A percentile compares a stretch with the other conserved stretches of the same genome.
Evolutionary conservation across 176 grass and related monocot genomes (phyloP).

Genomic region (Cenchrus fungigraminus): DNA sequence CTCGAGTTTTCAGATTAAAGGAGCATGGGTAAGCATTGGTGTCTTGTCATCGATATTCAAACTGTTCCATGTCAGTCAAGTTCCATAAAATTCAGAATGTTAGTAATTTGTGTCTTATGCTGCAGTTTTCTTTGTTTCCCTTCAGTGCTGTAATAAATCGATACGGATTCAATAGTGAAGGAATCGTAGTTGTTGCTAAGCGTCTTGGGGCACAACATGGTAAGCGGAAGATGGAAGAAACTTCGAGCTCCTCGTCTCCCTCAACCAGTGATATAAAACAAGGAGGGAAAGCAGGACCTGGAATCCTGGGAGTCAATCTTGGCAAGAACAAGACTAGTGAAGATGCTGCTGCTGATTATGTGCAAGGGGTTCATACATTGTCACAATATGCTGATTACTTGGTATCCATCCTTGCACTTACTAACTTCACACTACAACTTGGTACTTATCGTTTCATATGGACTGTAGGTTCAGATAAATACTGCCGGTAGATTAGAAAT

Average conservation of each 20-base stretch:
- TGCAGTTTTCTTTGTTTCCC: slow-evolving; percentile 33
- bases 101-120: slow-evolving; percentile 12
- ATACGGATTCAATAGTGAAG: slow-evolving; percentile 94
- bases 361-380: slow-evolving; percentile 98
- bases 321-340: slow-evolving; percentile 98
- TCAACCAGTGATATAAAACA: slow-evolving; percentile 59
- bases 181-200: slow-evolving; percentile 92
- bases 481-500: not conserved
- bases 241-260: slow-evolving; percentile 48
- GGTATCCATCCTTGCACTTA: slow-evolving; percentile 50
- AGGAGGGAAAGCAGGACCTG: slow-evolving; percentile 96
- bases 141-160: slow-evolving; percentile 88
- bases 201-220: slow-evolving; percentile 96
- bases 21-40: slow-evolving; percentile 72
- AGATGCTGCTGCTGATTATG: slow-evolving; percentile 93
- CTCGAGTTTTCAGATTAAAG: slow-evolving; percentile 81
- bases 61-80: slow-evolving; percentile 1
- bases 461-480: slow-evolving; percentile 21
- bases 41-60: not conserved
- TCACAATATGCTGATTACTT: slow-evolving; percentile 99
- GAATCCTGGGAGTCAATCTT: slow-evolving; percentile 95
- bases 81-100: slow-evolving; percentile 10
- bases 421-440: slow-evolving; percentile 16
- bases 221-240: slow-evolving; percentile 99
- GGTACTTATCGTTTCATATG: slow-evolving; percentile 20